Evolutionary conservation across 441 rosid species (phyloP), one percentile per base, ranked within the genome.

Genomic region (Melastoma candidum): DNA sequence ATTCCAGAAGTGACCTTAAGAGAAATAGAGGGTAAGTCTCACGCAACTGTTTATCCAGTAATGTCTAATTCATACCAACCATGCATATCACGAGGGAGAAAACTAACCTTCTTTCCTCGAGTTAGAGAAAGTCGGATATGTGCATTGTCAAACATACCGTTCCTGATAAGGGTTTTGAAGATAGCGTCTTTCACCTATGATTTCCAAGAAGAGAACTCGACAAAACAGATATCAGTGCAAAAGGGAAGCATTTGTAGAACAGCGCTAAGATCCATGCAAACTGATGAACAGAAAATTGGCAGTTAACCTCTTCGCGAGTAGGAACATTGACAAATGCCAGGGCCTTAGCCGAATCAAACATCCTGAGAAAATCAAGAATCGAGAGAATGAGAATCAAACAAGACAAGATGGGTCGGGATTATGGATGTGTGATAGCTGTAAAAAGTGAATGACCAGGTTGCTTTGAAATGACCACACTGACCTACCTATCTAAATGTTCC

Each of bases 401-500:
- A 60, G 49, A 29, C 50, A 29, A 29, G 36, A 29, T 29, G 36
- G 7, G 7, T 29, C 36, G 36, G 36, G 36, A 3, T 6, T 29
- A 29, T 29, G 7, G 36, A 29, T 6, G 7, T 6, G 7, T 29
- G 36, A 6, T 3, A 29, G 3, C 7, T 3, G 36, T 29, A 6
- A 48, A 8, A 52, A 36, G 14, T 52, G 12, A 52, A 12, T 29
- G 36, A 3, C 2, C 43, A 44, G 44, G 41, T 17, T 24, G 58
- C 49, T 46, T 39, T 48, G 36, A 29, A 29, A 29, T 29, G 36
- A 29, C 36, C 3, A 29, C 5, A 65, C 75, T 62, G 58, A 90
- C 97, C 95, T 71, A 90, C 97, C 95, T 71, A 41, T 90, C 97
- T 49, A 87, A 64, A 73, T 84, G 96, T 59, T 83, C 95, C 48